Conservation (phyloP, 2,329 filamentous ascomycete genomes). For the Colletotrichum sp. region DNA sequence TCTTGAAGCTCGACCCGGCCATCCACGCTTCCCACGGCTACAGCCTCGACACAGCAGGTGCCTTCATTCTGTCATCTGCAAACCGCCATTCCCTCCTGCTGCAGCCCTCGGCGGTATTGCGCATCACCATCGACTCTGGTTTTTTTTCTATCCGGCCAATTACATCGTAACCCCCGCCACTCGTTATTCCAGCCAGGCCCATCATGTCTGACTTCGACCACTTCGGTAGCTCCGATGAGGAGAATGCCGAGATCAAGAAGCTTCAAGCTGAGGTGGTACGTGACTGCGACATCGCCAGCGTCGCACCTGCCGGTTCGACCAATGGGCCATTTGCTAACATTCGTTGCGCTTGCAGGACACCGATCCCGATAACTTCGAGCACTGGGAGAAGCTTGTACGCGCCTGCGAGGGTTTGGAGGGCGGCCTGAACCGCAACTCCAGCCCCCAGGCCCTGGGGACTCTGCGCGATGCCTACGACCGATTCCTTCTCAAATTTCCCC, state of each 20-base stretch:
- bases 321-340: background rate
- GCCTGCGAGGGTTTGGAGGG: slow-evolving; percentile 86
- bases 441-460: slow-evolving; percentile 87
- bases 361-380: slow-evolving; percentile 90
- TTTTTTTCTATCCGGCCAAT: background rate
- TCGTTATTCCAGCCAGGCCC: slow-evolving; percentile 2
- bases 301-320: background rate
- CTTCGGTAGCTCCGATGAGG: slow-evolving; percentile 78
- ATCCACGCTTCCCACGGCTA: slow-evolving; percentile 2
- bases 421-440: slow-evolving; percentile 95
- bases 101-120: background rate
- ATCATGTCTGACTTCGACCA: slow-evolving; percentile 73
- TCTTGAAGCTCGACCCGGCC: slow-evolving; percentile 8
- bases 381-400: slow-evolving; percentile 91
- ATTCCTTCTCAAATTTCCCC: slow-evolving; percentile 91
- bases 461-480: slow-evolving; percentile 89
- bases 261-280: slow-evolving; percentile 79
- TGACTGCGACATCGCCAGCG: slow-evolving; percentile 24
- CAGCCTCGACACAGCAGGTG: slow-evolving; percentile 9
- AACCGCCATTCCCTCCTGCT: background rate
- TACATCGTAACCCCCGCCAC: background rate
- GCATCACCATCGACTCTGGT: background rate
- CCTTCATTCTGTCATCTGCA: slow-evolving; percentile 6
- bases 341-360: slow-evolving; percentile 48
- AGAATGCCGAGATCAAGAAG: slow-evolving; percentile 82